A percentile compares a stretch with the other conserved stretches of the same genome.
Conservation (phyloP, 1,139 yeast species). For the Chernovozyma aurita region DNA sequence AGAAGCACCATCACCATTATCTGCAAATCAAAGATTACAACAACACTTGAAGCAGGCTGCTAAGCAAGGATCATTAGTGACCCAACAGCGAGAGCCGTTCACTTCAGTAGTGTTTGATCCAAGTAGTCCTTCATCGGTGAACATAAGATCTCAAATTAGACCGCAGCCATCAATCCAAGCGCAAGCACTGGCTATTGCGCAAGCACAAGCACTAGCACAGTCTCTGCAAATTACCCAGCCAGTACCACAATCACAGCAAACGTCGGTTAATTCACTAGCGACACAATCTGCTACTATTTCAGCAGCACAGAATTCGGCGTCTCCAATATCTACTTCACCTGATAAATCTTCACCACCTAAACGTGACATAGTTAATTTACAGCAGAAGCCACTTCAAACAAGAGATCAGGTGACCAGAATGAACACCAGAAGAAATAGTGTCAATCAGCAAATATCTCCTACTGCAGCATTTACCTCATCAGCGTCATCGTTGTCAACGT, state of each 20-base stretch:
- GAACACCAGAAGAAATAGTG: conserved; percentile 31
- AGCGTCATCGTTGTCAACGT: neutral
- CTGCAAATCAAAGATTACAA: conserved; percentile 40
- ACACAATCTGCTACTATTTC: conserved; percentile 3
- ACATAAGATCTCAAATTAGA: conserved; percentile 13
- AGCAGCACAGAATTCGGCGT: conserved; percentile 1
- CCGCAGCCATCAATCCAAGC: conserved; percentile 5
- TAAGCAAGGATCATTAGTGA: conserved; percentile 33
- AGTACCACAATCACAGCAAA: conserved; percentile 1
- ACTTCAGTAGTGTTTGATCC: conserved; percentile 41
- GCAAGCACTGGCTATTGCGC: conserved; percentile 5
- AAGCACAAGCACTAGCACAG: conserved; percentile 6
- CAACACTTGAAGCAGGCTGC: conserved; percentile 39
- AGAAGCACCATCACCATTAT: conserved; percentile 15
- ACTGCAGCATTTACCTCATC: conserved; percentile 10
- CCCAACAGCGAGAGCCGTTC: conserved; percentile 35
- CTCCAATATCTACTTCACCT: conserved; percentile 4
- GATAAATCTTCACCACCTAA: neutral
- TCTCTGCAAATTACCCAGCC: conserved; percentile 2
- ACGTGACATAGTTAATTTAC: neutral
- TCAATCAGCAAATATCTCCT: conserved; percentile 12
- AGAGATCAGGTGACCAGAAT: conserved; percentile 31
- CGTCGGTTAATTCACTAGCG: conserved; percentile 6
- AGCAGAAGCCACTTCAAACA: conserved; percentile 9
- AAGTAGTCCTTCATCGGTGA: conserved; percentile 28